A percentile compares a stretch with the other conserved stretches of the same genome.
Conservation (phyloP, 371 early-diverging fungal genomes). For the Rhizopus stolonifer region DNA sequence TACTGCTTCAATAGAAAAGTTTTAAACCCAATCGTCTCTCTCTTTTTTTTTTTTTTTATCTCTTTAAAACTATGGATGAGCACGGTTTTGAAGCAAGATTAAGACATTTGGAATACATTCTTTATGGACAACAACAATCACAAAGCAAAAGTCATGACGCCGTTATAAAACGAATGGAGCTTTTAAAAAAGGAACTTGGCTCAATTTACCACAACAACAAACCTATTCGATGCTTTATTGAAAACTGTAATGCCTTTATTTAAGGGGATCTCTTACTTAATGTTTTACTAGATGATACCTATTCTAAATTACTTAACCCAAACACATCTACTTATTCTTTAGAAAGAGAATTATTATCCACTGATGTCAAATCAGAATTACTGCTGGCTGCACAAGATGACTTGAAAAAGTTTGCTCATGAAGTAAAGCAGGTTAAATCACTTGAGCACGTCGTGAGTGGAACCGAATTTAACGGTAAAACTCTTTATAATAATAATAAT, state of each 20-base stretch:
- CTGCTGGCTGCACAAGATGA: constrained; percentile 57
- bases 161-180: constrained; percentile 25
- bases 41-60: too few relatives aligned
- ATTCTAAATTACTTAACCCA: constrained; percentile 48
- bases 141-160: constrained; percentile 8
- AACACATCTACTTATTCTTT: constrained; percentile 42
- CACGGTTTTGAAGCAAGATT: constrained; percentile 47
- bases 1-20: too few relatives aligned
- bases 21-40: neutral
- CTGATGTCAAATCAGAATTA: constrained; percentile 59
- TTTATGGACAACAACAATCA: constrained; percentile 29
- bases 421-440: constrained; percentile 57
- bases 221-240: constrained; percentile 50
- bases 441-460: constrained; percentile 54
- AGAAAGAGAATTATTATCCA: constrained; percentile 52
- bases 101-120: constrained; percentile 43
- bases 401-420: constrained; percentile 48
- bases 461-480: constrained; percentile 17
- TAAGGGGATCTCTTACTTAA: neutral
- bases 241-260: constrained; percentile 44
- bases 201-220: constrained; percentile 40
- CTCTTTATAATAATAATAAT: too few relatives aligned
- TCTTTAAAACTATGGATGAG: constrained; percentile 34
- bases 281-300: constrained; percentile 32
- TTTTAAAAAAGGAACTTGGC: constrained; percentile 32